Evolutionary conservation across 1,139 yeast species (phyloP), one percentile per base, ranked within the genome.

Genomic region (Blastobotrys malaysiensis): DNA sequence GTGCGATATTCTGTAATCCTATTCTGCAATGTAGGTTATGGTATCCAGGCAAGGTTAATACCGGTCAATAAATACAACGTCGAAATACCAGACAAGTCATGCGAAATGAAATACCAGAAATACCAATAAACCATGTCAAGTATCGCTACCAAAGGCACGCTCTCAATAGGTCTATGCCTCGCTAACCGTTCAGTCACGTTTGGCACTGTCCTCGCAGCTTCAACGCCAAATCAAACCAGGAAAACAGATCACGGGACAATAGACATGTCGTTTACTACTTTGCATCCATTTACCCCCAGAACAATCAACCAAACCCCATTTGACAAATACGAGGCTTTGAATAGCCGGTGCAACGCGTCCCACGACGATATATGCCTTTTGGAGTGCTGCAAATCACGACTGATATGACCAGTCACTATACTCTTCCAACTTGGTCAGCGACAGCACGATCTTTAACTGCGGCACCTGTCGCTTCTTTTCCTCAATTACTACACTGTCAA

Each of bases 391-490:
- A 31, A 31, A 31, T 31, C 39, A 31, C 39, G 39, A 31, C 39
- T 48, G 50, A 39, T 48, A 27, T 13, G 50, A 36, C 50, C 50
- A 48, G 16, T 24, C 21, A 11, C 21, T 13, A n/a, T 20, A 14
- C 4, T 20, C 20, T 3, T 36, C 45, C 18, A 48, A 26, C 26
- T 31, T 18, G 4, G 22, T 36, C 31, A 48, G 36, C 4, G 45
- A 36, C n/a, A 48, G 26, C 16, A 22, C 11, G 39, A 48, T n/a
- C 9, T 18, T n/a, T 26, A 48, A 21, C 20, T 20, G 45, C 3
- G 43, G 39, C 4, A 5, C 43, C n/a, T 21, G 45, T 5, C 7
- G 39, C 14, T 36, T 39, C 21, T 45, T 24, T 1, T 31, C 39
- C 16, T 31, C 39, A 31, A 31, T n/a, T 31, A 7, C 39, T 3